Evolutionary conservation across 2,329 filamentous ascomycete genomes (phyloP).

Genomic region (Fusarium subglutinans): DNA sequence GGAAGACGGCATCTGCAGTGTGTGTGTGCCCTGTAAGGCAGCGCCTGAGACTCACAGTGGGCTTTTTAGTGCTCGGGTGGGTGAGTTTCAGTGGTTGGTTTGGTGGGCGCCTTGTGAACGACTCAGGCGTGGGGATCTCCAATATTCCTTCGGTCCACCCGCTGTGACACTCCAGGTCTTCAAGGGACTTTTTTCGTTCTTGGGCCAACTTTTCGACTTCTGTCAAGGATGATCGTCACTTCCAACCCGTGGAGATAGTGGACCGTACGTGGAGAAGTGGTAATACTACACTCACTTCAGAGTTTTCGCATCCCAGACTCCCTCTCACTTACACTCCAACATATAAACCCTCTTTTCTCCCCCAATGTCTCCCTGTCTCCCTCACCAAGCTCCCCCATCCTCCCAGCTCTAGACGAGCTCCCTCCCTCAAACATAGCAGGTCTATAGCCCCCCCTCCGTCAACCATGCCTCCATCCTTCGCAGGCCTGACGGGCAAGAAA

Average conservation of each 20-base stretch:
- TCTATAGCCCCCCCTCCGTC: constrained; percentile 13
- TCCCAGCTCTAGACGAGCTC: constrained; percentile 30
- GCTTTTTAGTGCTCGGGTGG: background rate
- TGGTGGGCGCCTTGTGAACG: background rate
- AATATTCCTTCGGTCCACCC: background rate
- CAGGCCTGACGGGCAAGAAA: constrained; percentile 66
- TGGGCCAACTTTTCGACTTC: constrained; percentile 20
- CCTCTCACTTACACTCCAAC: background rate
- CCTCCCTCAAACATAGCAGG: constrained; percentile 21
- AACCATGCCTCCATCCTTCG: constrained; percentile 63
- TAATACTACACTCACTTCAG: constrained; percentile 2
- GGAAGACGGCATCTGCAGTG: constrained; percentile 28
- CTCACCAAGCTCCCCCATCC: background rate
- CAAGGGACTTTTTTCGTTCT: background rate
- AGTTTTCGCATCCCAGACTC: constrained; percentile 12
- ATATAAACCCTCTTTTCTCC: constrained; percentile 26
- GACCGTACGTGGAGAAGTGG: constrained; percentile 7
- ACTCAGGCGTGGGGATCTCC: constrained; percentile 15
- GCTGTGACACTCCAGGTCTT: background rate
- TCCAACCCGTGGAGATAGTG: constrained; percentile 24
- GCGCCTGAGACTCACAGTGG: background rate
- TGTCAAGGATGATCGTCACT: constrained; percentile 33
- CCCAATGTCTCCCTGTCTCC: background rate
- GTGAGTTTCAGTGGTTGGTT: background rate
- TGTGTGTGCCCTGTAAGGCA: constrained; percentile 8